Conservation (phyloP, 2,329 filamentous ascomycete species). For the Eutypa lata region DNA sequence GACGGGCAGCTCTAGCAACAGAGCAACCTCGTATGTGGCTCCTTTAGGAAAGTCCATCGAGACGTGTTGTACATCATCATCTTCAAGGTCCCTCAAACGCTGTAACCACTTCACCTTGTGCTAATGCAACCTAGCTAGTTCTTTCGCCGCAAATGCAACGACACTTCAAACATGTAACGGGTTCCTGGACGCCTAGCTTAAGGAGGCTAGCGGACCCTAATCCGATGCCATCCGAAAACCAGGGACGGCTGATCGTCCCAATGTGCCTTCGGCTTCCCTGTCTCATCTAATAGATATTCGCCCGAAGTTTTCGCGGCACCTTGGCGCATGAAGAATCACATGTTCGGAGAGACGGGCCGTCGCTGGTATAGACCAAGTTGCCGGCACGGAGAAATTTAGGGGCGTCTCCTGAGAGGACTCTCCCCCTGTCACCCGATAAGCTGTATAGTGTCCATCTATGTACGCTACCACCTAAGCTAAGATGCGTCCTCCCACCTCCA, state of each 20-base stretch:
- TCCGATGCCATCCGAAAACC: not conserved
- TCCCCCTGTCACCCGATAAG: not conserved
- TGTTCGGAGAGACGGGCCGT: conserved; percentile 26
- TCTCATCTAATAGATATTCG: conserved; percentile 3
- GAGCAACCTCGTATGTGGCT: no score
- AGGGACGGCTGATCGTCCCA: not conserved
- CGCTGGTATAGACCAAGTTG: conserved; percentile 23
- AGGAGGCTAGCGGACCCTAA: not conserved
- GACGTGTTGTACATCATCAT: no score
- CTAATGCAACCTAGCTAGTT: not conserved
- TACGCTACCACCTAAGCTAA: not conserved
- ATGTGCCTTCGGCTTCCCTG: not conserved
- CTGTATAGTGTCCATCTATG: not conserved
- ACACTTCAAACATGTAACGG: no score
- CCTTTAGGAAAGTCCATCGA: no score
- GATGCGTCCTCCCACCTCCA: conserved; percentile 9
- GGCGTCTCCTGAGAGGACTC: not conserved
- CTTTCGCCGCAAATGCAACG: not conserved
- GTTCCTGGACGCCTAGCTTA: not conserved
- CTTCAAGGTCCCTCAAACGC: no score
- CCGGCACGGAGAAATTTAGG: conserved; percentile 20
- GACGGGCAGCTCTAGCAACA: no score
- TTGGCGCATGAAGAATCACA: conserved; percentile 3
- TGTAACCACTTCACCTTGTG: no score
- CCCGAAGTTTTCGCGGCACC: not conserved